These are phyloP conservation scores for Sporobolomyces roseus DNA, from an alignment of 768 basidiomycete genomes.

Conservation along the genomic window DNA sequence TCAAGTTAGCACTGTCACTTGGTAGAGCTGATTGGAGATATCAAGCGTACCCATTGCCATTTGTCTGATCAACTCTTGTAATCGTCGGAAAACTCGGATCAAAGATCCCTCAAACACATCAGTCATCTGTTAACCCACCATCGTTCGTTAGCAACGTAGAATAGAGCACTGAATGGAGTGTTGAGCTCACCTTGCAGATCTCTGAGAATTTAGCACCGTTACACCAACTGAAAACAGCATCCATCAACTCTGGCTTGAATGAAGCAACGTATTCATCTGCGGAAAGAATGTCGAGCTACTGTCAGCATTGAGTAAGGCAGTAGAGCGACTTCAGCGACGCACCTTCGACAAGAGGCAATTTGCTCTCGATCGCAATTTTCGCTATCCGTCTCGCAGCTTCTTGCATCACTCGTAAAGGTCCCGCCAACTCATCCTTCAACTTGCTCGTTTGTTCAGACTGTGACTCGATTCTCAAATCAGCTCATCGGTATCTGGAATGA, in stretches of 20 bases:
- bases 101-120: slow-evolving; percentile 96
- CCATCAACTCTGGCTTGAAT: slow-evolving; percentile 99
- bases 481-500: too few species aligned
- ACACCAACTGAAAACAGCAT: slow-evolving; percentile 95
- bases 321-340: not conserved
- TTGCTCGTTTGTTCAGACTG: slow-evolving; percentile 81
- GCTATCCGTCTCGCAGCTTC: slow-evolving; percentile 92
- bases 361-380: slow-evolving; percentile 92
- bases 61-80: slow-evolving; percentile 90
- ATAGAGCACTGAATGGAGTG: not conserved
- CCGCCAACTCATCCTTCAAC: slow-evolving; percentile 87
- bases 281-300: not conserved
- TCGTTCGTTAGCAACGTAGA: not conserved
- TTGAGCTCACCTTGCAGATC: slow-evolving; percentile 74
- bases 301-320: not conserved
- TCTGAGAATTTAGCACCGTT: slow-evolving; percentile 94
- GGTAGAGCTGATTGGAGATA: too few species aligned
- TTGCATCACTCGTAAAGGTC: slow-evolving; percentile 89
- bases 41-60: slow-evolving; percentile 69
- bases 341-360: slow-evolving; percentile 75
- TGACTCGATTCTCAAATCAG: too few species aligned
- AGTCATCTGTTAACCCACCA: slow-evolving; percentile 61
- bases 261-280: slow-evolving; percentile 80
- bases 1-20: too few species aligned
- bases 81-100: slow-evolving; percentile 89